phyloP scores from a whole-genome alignment of 768 basidiomycete genomes.

The Rubroboletus satanas region DNA sequence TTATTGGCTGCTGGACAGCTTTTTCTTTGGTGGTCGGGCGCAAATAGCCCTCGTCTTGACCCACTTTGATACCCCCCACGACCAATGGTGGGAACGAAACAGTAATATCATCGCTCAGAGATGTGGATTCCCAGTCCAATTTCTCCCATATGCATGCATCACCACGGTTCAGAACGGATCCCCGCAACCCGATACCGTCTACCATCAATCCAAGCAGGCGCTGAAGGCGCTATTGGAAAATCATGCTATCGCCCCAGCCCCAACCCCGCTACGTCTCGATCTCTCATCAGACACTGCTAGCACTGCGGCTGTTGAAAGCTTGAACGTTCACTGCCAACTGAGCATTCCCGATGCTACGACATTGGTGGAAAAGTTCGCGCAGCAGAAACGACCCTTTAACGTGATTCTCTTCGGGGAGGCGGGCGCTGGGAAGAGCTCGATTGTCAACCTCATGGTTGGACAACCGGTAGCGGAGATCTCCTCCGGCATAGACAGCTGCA shows the following conservation, averaged over 20 bases:
- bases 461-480: slow-evolving; percentile 23
- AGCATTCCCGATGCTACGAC: slow-evolving; percentile 6
- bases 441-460: slow-evolving; percentile 39
- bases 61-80: slow-evolving; percentile 33
- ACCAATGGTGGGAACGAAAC: slow-evolving; percentile 40
- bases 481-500: slow-evolving; percentile 29
- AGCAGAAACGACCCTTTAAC: slow-evolving; percentile 20
- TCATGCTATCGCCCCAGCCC: slow-evolving; percentile 5
- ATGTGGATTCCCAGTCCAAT: slow-evolving; percentile 11
- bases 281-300: slow-evolving; percentile 9
- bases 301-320: background rate
- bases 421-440: slow-evolving; percentile 39
- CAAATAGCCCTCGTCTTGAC: slow-evolving; percentile 39
- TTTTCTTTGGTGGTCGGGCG: slow-evolving; percentile 36
- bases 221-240: slow-evolving; percentile 9
- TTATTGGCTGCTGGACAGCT: slow-evolving; percentile 35
- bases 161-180: slow-evolving; percentile 12
- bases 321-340: slow-evolving; percentile 14
- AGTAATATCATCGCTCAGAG: slow-evolving; percentile 15
- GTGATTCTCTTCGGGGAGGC: slow-evolving; percentile 40
- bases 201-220: slow-evolving; percentile 13
- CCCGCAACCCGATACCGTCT: background rate
- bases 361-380: slow-evolving; percentile 13
- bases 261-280: slow-evolving; percentile 15
- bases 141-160: slow-evolving; percentile 15